A percentile compares a stretch with the other conserved stretches of the same genome.
These are phyloP conservation scores for Verticillium longisporum DNA, from an alignment of 2,329 filamentous ascomycete genomes.

Conservation along the genomic window DNA sequence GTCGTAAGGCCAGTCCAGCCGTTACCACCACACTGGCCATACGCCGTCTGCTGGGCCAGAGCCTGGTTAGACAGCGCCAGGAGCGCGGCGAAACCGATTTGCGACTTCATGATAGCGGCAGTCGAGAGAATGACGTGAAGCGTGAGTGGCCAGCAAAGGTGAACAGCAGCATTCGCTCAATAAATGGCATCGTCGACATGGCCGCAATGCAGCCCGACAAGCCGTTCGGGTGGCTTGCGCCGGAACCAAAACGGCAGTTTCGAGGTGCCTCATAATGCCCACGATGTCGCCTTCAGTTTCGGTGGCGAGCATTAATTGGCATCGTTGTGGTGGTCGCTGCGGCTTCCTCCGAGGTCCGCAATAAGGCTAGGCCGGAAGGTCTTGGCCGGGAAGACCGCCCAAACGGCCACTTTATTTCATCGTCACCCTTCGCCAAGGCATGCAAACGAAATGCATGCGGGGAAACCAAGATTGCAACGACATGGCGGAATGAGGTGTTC, in stretches of 20 bases:
- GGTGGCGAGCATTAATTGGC: neutral
- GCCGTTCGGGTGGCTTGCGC: neutral
- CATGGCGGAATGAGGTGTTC: neutral
- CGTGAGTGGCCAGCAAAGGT: neutral
- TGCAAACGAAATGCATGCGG: neutral
- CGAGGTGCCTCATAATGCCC: neutral
- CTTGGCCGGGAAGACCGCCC: neutral
- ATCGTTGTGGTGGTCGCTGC: neutral
- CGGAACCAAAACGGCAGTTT: neutral
- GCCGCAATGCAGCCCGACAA: neutral
- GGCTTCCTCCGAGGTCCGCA: neutral
- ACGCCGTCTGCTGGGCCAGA: conserved; percentile 5
- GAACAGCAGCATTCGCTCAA: neutral
- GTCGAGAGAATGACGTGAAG: neutral
- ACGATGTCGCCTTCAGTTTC: neutral
- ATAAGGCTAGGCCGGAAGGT: neutral
- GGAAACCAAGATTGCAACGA: neutral
- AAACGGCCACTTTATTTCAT: neutral
- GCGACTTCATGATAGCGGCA: neutral
- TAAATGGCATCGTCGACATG: neutral
- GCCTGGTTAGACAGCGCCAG: conserved; percentile 1
- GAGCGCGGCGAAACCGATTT: conserved; percentile 1
- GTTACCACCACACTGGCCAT: conserved; percentile 8
- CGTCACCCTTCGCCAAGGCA: neutral
- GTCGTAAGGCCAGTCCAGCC: conserved; percentile 8